Conservation (phyloP, 768 basidiomycete species). For the Leccinellum luteum region DNA sequence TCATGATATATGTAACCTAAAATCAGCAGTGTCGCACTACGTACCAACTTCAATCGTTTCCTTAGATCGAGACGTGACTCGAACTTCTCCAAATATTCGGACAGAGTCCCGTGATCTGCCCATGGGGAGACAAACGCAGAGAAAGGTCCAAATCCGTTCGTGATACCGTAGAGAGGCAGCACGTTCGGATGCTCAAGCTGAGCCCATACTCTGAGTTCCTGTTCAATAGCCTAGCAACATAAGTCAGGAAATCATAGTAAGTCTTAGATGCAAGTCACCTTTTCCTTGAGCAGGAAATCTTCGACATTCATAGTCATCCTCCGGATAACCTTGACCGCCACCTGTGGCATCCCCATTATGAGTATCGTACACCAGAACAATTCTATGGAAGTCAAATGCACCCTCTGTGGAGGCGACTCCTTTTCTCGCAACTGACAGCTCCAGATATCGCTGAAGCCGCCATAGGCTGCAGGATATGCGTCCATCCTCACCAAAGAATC, state of each 20-base stretch:
- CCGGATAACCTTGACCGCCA: conserved; percentile 29
- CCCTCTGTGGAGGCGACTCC: conserved; percentile 1
- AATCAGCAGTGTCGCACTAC: not conserved
- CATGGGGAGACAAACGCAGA: conserved; percentile 35
- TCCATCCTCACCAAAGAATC: conserved; percentile 8
- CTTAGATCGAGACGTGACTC: conserved; percentile 8
- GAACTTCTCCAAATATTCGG: conserved; percentile 27
- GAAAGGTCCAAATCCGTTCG: conserved; percentile 26
- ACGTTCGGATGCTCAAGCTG: conserved; percentile 30
- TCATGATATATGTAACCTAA: not conserved
- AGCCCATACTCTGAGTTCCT: conserved; percentile 32
- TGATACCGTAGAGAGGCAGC: conserved; percentile 29
- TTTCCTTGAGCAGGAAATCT: conserved; percentile 10
- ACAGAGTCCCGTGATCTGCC: conserved; percentile 32
- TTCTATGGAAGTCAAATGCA: conserved; percentile 3
- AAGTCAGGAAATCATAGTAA: conserved; percentile 1
- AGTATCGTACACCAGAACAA: not conserved
- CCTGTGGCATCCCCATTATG: conserved; percentile 7
- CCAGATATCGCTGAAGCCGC: conserved; percentile 33
- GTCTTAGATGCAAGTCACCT: conserved; percentile 5
- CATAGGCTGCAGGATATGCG: conserved; percentile 24
- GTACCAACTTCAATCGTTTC: conserved; percentile 19
- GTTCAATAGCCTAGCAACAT: conserved; percentile 21
- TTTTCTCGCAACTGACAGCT: conserved; percentile 9
- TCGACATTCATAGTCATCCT: not conserved